phyloP scores from a whole-genome alignment of 2,329 filamentous ascomycete genomes.

The Davidsoniella eucalypti region DNA sequence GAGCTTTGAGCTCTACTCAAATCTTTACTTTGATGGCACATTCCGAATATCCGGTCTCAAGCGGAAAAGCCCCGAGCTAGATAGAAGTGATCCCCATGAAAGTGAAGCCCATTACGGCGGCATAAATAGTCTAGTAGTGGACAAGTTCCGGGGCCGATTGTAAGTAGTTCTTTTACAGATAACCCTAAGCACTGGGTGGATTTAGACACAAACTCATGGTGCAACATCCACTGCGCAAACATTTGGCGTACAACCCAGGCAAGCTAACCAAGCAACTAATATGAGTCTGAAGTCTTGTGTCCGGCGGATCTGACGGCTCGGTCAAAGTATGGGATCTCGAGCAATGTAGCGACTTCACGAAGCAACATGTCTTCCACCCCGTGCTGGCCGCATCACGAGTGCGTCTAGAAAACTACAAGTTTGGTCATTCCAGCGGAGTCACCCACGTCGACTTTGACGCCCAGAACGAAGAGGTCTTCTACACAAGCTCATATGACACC shows the following conservation, averaged over 20 bases:
- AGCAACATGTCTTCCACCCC: conserved; percentile 35
- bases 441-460: conserved; percentile 66
- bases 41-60: background rate
- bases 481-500: conserved; percentile 64
- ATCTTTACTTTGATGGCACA: conserved; percentile 51
- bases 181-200: background rate
- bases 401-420: conserved; percentile 16
- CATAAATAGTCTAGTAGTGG: conserved; percentile 63
- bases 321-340: conserved; percentile 75
- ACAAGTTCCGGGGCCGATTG: conserved; percentile 67
- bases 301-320: conserved; percentile 70
- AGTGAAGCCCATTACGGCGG: conserved; percentile 55
- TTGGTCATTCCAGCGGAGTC: conserved; percentile 50
- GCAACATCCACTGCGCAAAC: background rate
- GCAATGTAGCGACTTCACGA: conserved; percentile 25
- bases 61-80: background rate
- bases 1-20: conserved; percentile 49
- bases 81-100: background rate
- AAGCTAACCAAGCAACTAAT: background rate
- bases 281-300: conserved; percentile 44
- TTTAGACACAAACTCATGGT: background rate
- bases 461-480: conserved; percentile 58
- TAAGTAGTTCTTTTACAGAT: conserved; percentile 21
- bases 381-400: conserved; percentile 33
- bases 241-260: background rate